Evolutionary conservation across 441 rosid genomes (phyloP).

Genomic region (Erysimum pusillum): DNA sequence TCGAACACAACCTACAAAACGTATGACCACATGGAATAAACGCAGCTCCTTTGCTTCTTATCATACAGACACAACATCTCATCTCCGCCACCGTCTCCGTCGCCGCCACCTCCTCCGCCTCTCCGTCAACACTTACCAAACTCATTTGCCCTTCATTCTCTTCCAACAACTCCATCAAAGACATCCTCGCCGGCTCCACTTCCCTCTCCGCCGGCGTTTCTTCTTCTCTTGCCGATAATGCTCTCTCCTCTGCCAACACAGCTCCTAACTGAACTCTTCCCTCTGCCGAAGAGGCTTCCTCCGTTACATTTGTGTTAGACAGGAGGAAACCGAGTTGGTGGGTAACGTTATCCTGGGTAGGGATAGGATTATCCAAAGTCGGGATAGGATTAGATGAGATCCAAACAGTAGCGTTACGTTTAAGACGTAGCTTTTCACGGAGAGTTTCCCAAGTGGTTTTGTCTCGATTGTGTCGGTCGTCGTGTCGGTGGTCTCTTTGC

Average conservation of each 20-base stretch:
- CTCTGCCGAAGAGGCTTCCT: conserved; percentile 21
- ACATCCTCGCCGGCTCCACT: conserved; percentile 73
- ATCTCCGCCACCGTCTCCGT: conserved; percentile 50
- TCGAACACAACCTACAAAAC: conserved; percentile 90
- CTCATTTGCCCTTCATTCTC: conserved; percentile 77
- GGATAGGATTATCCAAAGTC: conserved; percentile 50
- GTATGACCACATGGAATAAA: conserved; percentile 96
- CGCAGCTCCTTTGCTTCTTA: conserved; percentile 92
- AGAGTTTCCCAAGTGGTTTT: conserved; percentile 73
- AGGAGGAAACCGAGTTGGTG: conserved; percentile 40
- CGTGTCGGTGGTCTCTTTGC: conserved; percentile 60
- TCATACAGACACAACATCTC: conserved; percentile 95
- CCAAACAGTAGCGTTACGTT: conserved; percentile 77
- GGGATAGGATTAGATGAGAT: conserved; percentile 64
- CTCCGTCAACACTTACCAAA: conserved; percentile 52
- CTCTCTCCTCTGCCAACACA: conserved; percentile 72
- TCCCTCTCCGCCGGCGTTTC: conserved; percentile 59
- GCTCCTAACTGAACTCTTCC: conserved; percentile 46
- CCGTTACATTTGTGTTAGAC: conserved; percentile 18
- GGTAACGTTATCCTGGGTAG: conserved; percentile 35
- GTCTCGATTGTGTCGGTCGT: conserved; percentile 43
- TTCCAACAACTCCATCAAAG: conserved; percentile 85
- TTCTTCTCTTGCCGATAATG: conserved; percentile 73
- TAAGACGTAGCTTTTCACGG: conserved; percentile 75
- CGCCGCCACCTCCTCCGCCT: conserved; percentile 21